Conservation (phyloP, 345 rosid species). For the Eucalyptus camaldulensis region DNA sequence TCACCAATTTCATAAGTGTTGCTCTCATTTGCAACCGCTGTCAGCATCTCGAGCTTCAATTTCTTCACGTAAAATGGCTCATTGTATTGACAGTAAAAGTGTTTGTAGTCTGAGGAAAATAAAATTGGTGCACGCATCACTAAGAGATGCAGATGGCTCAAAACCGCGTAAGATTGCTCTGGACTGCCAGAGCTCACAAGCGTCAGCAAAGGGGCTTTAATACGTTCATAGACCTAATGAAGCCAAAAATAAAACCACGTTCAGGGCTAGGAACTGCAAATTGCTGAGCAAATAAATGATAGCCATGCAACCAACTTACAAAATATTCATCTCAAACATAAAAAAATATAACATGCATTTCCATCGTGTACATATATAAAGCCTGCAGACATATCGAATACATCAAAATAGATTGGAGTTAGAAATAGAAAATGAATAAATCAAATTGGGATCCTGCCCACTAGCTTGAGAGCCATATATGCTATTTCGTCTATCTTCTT, state of each 20-base stretch:
- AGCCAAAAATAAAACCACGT: conserved; percentile 3
- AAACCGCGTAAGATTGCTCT: conserved; percentile 93
- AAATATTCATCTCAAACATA: neutral
- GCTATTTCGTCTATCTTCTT: neutral
- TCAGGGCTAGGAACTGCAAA: neutral
- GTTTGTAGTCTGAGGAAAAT: conserved; percentile 87
- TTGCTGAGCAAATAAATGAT: neutral
- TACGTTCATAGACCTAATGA: conserved; percentile 85
- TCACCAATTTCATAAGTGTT: conserved; percentile 97
- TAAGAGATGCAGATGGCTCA: conserved; percentile 93
- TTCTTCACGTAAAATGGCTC: conserved; percentile 95
- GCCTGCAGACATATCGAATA: neutral
- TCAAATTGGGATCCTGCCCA: neutral
- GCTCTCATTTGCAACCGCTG: conserved; percentile 97
- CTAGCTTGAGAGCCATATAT: neutral
- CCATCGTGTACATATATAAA: neutral
- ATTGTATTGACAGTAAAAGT: conserved; percentile 96
- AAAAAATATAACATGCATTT: neutral
- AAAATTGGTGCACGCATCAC: conserved; percentile 96
- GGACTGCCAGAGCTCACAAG: conserved; percentile 99
- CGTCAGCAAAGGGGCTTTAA: conserved; percentile 94
- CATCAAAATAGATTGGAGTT: neutral
- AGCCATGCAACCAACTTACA: neutral
- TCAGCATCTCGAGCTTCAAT: conserved; percentile 98
- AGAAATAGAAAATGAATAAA: neutral